Base-by-base conservation (phyloP, 768 basidiomycete genomes). In the Ramaria sp. region DNA sequence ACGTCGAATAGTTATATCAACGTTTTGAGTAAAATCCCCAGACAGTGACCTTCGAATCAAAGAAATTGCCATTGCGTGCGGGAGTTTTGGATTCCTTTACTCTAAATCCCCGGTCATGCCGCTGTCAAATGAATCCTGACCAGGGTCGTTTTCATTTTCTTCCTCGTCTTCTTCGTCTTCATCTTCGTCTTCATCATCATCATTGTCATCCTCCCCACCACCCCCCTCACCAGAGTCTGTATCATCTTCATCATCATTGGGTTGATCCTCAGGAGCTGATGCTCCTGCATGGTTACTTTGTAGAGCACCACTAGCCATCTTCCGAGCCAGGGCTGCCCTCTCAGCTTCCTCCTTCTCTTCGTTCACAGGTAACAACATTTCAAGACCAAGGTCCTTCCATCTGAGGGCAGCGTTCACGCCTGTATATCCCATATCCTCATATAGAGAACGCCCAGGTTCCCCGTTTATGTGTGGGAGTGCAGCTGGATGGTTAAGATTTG, bases 311-410 rank as follows among this genome's bases (percentile, higher is more conserved):
- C 44, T 55, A 16, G 53, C 53, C 53, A 90, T 85, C 66, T 86
- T 88, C 54, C 89, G 75, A 16, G 88, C 88, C 59, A 84, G 79
- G 20, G 79, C 75, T 0, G 89, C 87, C 32, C 78, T 74, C 60
- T 76, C 78, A 22, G 79, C 81, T 57, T 83, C 83, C 59, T 89
- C 86, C 59, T 82, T 88, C 58, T 77, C 81, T 59, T 83, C 81
- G 59, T 89, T 85, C 18, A 85, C 69, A 1, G 88, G 88, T 20
- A 91, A 70, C 10, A 91, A 65, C 55, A 78, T 73, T 58, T 88
- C 82, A 37, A 88, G 67, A 22, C 82, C 89, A n/a, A 91, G 77
- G 62, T 92, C 89, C 62, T 75, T 76, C 88, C 88, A 92, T 55
- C 85, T 73, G 24, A 89, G 69, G 1, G 81, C 73, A 15, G 84